Evolutionary conservation across 2,329 filamentous ascomycete genomes (phyloP).

Genomic region (Byssoonygena ceratinophila): DNA sequence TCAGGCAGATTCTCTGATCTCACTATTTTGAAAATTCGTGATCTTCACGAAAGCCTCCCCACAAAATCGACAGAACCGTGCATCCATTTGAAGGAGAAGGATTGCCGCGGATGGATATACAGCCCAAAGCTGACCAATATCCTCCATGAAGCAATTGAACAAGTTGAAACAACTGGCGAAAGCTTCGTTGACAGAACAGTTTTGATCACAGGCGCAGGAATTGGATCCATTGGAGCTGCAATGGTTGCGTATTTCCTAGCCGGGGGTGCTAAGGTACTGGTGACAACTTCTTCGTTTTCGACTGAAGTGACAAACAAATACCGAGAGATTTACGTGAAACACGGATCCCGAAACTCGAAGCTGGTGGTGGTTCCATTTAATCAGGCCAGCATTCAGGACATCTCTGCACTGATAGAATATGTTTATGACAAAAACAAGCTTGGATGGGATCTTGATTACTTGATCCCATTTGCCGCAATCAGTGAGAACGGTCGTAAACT

Average conservation of each 20-base stretch:
- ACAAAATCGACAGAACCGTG: background rate
- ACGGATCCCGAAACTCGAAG: slow-evolving; percentile 28
- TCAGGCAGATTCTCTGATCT: background rate
- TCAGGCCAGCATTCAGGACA: slow-evolving; percentile 33
- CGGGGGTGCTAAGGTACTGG: slow-evolving; percentile 32
- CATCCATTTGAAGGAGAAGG: slow-evolving; percentile 16
- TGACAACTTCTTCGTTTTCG: slow-evolving; percentile 31
- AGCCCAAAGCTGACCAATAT: slow-evolving; percentile 16
- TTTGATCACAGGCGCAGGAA: slow-evolving; percentile 17
- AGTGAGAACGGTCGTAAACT: slow-evolving; percentile 28
- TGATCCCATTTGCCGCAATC: slow-evolving; percentile 38
- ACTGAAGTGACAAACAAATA: slow-evolving; percentile 26
- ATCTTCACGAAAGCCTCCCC: background rate
- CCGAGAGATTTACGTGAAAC: slow-evolving; percentile 26
- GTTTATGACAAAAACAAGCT: slow-evolving; percentile 28
- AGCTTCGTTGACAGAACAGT: background rate
- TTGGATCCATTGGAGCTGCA: slow-evolving; percentile 29
- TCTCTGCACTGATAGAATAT: slow-evolving; percentile 29
- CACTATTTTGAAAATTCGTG: background rate
- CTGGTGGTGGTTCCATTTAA: slow-evolving; percentile 35
- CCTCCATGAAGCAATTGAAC: slow-evolving; percentile 15
- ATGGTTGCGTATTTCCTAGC: slow-evolving; percentile 26
- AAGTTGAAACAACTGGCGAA: background rate
- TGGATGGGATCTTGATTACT: slow-evolving; percentile 31
- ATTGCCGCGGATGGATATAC: slow-evolving; percentile 16